Evolutionary conservation across 768 basidiomycete genomes (phyloP), one percentile per base, ranked within the genome.

Genomic region (Podaxis rugospora): DNA sequence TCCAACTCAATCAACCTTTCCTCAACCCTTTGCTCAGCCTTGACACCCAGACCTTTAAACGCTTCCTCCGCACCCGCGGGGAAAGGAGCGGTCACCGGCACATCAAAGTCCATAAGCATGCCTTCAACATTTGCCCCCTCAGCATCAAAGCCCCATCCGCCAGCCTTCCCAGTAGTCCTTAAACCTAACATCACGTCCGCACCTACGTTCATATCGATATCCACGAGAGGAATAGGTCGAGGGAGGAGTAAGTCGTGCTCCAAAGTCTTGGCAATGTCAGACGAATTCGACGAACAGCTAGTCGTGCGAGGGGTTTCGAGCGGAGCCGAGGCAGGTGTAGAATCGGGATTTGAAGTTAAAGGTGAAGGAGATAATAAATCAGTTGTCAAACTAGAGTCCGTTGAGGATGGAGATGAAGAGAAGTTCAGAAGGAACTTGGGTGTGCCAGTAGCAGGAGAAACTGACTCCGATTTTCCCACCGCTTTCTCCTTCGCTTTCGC

Each of bases 371-470:
- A 60, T 21, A 44, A 35, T 52, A 44, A 35, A 5, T 35, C 51
- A 18, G 35, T 37, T 18, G 32, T 32, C 23, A 21, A 16, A 14
- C 51, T 53, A 32, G 51, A 53, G 23, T 32, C 51, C 47, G 56
- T 37, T 2, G 56, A 57, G 4, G 56, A 57, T 18, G 59, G 36
- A 14, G 59, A 53, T 5, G 59, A 60, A 11, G 59, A 53, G 40
- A 53, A 60, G 32, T 60, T 52, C 18, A 60, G 59, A 32, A 42
- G 59, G 40, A 60, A 60, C 25, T 44, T 52, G 4, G 59, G 37
- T 10, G 18, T 16, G 10, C 32, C 5, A 40, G 14, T 21, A 16
- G 37, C 21, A 14, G 25, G 40, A 44, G 51, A 14, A 14, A 36
- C 40, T 52, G 35, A 53, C 42, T 7, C 23, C 51, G 39, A 10